These are phyloP conservation scores for Neurospora sp. DNA, from an alignment of 495 filamentous ascomycete species.

Conservation along the genomic window DNA sequence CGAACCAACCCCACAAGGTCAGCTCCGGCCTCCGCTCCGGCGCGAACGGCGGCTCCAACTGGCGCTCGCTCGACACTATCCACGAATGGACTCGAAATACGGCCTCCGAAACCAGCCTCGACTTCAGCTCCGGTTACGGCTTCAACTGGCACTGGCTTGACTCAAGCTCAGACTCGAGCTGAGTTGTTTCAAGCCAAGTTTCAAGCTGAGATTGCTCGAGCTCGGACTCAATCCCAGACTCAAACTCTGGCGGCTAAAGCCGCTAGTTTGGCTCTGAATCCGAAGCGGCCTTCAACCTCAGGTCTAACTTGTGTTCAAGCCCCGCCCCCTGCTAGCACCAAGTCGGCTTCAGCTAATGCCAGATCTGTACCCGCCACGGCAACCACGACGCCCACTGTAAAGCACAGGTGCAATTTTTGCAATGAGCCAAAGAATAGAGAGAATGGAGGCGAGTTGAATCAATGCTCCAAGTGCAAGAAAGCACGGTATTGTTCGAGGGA, in stretches of 20 bases:
- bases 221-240: neutral
- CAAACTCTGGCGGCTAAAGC: neutral
- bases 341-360: neutral
- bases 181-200: neutral
- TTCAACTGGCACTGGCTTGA: neutral
- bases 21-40: neutral
- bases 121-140: neutral
- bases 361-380: neutral
- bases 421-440: neutral
- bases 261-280: neutral
- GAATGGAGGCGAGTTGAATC: slow-evolving; percentile 5
- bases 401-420: neutral
- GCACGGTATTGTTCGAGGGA: slow-evolving; percentile 14
- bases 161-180: neutral
- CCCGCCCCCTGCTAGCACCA: neutral
- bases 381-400: neutral
- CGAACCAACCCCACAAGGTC: neutral
- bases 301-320: neutral
- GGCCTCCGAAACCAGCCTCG: neutral
- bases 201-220: neutral
- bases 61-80: neutral
- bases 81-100: neutral
- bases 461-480: slow-evolving; percentile 12
- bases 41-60: neutral
- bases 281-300: neutral